These are phyloP conservation scores for Thalassia testudinum DNA, from an alignment of 116 monocot species.

Conservation along the genomic window DNA sequence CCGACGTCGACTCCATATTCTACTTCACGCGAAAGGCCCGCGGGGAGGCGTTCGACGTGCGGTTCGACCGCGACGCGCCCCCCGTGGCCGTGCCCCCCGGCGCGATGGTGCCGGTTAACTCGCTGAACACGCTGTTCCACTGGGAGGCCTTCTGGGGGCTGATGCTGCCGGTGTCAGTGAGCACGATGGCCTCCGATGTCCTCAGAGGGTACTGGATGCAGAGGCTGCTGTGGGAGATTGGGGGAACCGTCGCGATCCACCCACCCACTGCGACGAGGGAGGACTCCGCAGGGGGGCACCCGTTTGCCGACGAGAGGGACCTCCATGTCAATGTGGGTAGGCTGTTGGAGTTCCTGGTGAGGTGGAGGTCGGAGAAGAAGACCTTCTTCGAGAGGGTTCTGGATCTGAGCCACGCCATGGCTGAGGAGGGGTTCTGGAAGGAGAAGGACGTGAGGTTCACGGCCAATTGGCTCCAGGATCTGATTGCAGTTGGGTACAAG, in stretches of 20 bases:
- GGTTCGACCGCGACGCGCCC: constrained; percentile 78
- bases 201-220: constrained; percentile 90
- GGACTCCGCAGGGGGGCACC: constrained; percentile 46
- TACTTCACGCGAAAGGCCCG: constrained; percentile 81
- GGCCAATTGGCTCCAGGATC: constrained; percentile 89
- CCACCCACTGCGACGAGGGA: constrained; percentile 69
- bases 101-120: constrained; percentile 65
- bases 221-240: constrained; percentile 94
- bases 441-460: constrained; percentile 69
- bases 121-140: constrained; percentile 89
- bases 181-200: constrained; percentile 89
- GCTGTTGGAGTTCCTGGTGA: constrained; percentile 65
- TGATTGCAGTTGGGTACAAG: constrained; percentile 72
- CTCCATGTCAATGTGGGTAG: constrained; percentile 92
- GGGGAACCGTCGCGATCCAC: constrained; percentile 67
- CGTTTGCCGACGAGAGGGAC: constrained; percentile 95
- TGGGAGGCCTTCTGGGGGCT: constrained; percentile 89
- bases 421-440: constrained; percentile 86
- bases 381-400: constrained; percentile 78
- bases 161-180: constrained; percentile 68
- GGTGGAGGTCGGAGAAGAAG: constrained; percentile 75
- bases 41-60: constrained; percentile 57
- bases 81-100: constrained; percentile 95
- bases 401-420: constrained; percentile 78
- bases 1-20: constrained; percentile 87